Conservation (phyloP, 1,139 yeast genomes). For the Geotrichum carabidarum region DNA sequence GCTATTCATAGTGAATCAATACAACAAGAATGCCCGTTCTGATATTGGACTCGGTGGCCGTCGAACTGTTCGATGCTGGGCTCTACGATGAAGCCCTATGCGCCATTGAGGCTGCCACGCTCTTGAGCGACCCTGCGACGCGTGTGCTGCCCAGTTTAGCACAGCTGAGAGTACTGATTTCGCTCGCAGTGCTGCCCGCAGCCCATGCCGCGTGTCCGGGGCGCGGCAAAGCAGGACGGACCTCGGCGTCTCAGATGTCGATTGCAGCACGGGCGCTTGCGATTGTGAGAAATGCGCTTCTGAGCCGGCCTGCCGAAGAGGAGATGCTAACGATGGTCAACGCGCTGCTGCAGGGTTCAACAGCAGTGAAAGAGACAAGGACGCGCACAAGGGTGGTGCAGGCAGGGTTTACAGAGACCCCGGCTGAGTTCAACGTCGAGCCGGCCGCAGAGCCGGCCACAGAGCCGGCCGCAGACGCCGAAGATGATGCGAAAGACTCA, state of each 20-base stretch:
- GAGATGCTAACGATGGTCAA: too few species aligned
- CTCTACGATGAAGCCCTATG: conserved; percentile 8
- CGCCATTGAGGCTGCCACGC: background rate
- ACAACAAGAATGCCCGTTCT: background rate
- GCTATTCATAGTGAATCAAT: too few species aligned
- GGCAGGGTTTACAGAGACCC: too few species aligned
- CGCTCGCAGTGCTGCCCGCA: conserved; percentile 6
- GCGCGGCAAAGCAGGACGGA: background rate
- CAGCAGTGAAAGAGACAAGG: too few species aligned
- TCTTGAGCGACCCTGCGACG: background rate
- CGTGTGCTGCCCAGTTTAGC: background rate
- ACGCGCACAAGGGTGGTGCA: too few species aligned
- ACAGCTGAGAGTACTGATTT: conserved; percentile 1
- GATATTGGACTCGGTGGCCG: background rate
- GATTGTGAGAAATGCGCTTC: background rate
- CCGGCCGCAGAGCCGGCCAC: background rate
- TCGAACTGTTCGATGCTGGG: conserved; percentile 1
- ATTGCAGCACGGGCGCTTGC: conserved; percentile 1
- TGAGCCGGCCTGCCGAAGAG: too few species aligned
- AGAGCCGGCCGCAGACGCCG: background rate
- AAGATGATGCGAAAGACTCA: background rate
- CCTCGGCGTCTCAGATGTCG: background rate
- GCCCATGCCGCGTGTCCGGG: background rate
- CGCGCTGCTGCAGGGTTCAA: too few species aligned
- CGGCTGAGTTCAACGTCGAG: background rate